Evolutionary conservation across 768 basidiomycete species (phyloP).

Genomic region (Chalciporus piperatus): DNA sequence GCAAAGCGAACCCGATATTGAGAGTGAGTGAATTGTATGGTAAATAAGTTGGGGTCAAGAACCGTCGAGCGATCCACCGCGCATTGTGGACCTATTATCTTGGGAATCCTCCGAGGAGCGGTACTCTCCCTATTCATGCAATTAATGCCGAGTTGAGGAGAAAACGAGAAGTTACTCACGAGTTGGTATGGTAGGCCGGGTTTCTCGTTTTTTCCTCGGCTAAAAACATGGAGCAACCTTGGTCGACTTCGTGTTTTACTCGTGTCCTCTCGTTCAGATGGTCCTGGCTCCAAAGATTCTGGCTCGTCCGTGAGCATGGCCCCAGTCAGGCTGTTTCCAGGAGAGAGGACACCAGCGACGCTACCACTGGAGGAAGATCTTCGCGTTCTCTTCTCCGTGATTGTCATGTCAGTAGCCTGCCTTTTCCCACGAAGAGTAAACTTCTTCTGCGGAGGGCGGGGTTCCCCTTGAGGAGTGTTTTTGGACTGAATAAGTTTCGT

Average conservation of each 20-base stretch:
- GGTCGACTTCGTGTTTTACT: slow-evolving; percentile 24
- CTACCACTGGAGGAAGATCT: slow-evolving; percentile 23
- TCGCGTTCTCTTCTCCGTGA: slow-evolving; percentile 9
- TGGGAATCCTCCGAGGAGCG: slow-evolving; percentile 3
- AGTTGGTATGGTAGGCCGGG: not conserved
- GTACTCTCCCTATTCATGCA: slow-evolving; percentile 4
- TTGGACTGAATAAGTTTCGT: slow-evolving; percentile 62
- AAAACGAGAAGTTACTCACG: slow-evolving; percentile 10
- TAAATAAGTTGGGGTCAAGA: slow-evolving; percentile 8
- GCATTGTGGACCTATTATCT: not conserved
- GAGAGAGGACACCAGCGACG: not conserved
- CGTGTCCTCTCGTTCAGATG: slow-evolving; percentile 13
- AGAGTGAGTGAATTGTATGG: not conserved
- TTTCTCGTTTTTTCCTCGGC: slow-evolving; percentile 21
- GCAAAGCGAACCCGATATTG: not conserved
- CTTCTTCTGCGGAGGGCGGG: slow-evolving; percentile 23
- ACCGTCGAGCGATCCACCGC: slow-evolving; percentile 3
- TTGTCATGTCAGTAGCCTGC: slow-evolving; percentile 10
- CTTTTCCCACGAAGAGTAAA: slow-evolving; percentile 18
- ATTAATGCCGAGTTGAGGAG: not conserved
- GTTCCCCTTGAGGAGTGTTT: slow-evolving; percentile 29
- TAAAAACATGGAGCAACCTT: slow-evolving; percentile 30
- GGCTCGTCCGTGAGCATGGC: slow-evolving; percentile 41
- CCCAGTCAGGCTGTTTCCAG: slow-evolving; percentile 21
- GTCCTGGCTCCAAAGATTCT: slow-evolving; percentile 30